phyloP scores from a whole-genome alignment of 2,329 filamentous ascomycete genomes.

The Sporothrix globosa region DNA sequence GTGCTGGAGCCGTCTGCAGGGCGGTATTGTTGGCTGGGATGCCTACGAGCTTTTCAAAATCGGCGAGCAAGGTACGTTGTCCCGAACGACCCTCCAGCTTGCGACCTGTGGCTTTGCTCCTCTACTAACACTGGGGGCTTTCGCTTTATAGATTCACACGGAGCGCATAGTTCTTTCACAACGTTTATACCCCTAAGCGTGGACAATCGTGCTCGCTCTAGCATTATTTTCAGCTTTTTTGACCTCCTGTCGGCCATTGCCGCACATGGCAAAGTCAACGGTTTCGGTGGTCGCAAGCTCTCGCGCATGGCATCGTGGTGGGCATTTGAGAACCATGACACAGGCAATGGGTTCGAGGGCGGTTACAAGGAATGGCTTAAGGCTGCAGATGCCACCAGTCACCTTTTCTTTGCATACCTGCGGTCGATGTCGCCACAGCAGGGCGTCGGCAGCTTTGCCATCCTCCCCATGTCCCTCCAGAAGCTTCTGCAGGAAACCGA shows the following conservation, averaged over 20 bases:
- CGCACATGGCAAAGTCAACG: slow-evolving; percentile 90
- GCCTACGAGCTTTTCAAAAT: slow-evolving; percentile 95
- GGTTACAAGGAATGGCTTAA: slow-evolving; percentile 87
- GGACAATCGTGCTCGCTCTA: slow-evolving; percentile 79
- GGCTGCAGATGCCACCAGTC: slow-evolving; percentile 94
- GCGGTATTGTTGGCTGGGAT: slow-evolving; percentile 94
- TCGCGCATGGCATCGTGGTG: slow-evolving; percentile 97
- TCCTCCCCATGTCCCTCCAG: slow-evolving; percentile 86
- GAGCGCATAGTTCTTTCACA: slow-evolving; percentile 90
- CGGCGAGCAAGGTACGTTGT: slow-evolving; percentile 76
- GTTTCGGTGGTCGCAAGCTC: slow-evolving; percentile 88
- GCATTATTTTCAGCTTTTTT: slow-evolving; percentile 96
- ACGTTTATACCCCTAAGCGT: slow-evolving; percentile 95
- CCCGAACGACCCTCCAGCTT: background rate
- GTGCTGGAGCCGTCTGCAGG: slow-evolving; percentile 93
- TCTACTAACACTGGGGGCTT: background rate
- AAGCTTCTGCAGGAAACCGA: slow-evolving; percentile 89
- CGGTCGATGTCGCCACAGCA: slow-evolving; percentile 85
- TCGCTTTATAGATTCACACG: slow-evolving; percentile 71
- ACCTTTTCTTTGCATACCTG: slow-evolving; percentile 97
- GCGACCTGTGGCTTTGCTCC: background rate
- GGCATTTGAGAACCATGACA: slow-evolving; percentile 91
- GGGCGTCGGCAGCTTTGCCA: slow-evolving; percentile 75
- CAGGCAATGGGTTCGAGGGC: slow-evolving; percentile 88
- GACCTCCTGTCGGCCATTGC: slow-evolving; percentile 88